These are phyloP conservation scores for Trametes cubensis DNA, from an alignment of 768 basidiomycete species.

Conservation along the genomic window DNA sequence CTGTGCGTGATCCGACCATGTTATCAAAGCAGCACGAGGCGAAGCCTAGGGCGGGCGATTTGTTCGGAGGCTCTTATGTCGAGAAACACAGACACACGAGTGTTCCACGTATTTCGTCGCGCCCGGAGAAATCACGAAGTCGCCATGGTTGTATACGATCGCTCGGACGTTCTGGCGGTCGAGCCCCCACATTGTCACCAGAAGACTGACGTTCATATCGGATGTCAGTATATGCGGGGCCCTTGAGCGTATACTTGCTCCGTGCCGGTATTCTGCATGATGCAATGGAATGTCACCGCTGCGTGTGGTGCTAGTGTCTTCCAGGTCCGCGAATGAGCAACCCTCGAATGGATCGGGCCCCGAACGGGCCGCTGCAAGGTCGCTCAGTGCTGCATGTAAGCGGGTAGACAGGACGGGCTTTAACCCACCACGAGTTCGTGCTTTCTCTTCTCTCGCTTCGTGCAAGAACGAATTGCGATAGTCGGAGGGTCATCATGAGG, in stretches of 20 bases:
- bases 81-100: too few species aligned
- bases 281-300: neutral
- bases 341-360: constrained; percentile 1
- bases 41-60: constrained; percentile 5
- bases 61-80: constrained; percentile 4
- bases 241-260: neutral
- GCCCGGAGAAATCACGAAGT: too few species aligned
- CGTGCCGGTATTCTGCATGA: neutral
- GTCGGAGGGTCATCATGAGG: neutral
- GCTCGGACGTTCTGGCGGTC: neutral
- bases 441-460: constrained; percentile 9
- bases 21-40: constrained; percentile 9
- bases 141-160: too few species aligned
- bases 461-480: neutral
- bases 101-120: too few species aligned
- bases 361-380: neutral
- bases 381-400: neutral
- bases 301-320: neutral
- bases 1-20: neutral
- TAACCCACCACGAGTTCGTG: neutral
- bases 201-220: too few species aligned
- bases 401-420: neutral
- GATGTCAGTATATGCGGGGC: neutral
- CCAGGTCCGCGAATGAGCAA: neutral
- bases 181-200: too few species aligned